Percentiles rank a stretch among this genome's conserved stretches.
Conservation (phyloP, 805 yeast genomes). For the Torulaspora delbrueckii region DNA sequence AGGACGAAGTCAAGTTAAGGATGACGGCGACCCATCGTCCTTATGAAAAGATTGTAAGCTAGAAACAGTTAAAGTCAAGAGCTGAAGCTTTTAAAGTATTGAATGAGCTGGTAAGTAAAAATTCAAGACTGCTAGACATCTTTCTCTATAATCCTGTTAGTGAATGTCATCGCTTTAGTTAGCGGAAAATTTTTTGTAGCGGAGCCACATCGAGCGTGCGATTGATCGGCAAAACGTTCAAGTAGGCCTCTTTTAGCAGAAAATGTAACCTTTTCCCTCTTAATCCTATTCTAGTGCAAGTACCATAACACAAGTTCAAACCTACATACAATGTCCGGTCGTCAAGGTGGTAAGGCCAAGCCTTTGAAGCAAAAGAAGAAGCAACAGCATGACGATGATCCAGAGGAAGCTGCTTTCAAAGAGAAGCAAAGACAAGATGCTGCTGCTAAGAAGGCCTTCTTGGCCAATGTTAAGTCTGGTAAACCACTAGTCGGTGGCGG, state of each 20-base stretch:
- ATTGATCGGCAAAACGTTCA: background rate
- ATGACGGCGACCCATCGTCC: too few species aligned
- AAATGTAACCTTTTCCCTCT: background rate
- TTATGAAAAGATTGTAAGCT: too few species aligned
- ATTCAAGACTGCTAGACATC: too few species aligned
- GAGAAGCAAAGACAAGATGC: constrained; percentile 94
- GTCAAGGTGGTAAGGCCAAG: constrained; percentile 96
- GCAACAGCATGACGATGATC: constrained; percentile 68
- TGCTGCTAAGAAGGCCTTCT: constrained; percentile 86
- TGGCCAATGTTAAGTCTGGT: constrained; percentile 78
- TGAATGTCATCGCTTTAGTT: background rate
- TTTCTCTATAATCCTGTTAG: too few species aligned
- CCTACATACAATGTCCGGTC: constrained; percentile 65
- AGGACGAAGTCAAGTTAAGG: too few species aligned
- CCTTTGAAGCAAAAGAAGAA: constrained; percentile 74
- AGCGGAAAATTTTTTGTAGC: constrained; percentile 2
- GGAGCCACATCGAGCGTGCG: background rate
- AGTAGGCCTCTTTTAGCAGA: background rate
- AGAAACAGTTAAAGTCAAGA: too few species aligned
- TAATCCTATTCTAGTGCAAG: background rate
- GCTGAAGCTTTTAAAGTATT: too few species aligned
- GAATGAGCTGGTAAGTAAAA: too few species aligned
- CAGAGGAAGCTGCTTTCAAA: constrained; percentile 85
- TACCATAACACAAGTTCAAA: too few species aligned
- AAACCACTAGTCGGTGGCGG: constrained; percentile 94